Evolutionary conservation across 805 yeast genomes (phyloP).

Genomic region (Hanseniaspora lindneri): DNA sequence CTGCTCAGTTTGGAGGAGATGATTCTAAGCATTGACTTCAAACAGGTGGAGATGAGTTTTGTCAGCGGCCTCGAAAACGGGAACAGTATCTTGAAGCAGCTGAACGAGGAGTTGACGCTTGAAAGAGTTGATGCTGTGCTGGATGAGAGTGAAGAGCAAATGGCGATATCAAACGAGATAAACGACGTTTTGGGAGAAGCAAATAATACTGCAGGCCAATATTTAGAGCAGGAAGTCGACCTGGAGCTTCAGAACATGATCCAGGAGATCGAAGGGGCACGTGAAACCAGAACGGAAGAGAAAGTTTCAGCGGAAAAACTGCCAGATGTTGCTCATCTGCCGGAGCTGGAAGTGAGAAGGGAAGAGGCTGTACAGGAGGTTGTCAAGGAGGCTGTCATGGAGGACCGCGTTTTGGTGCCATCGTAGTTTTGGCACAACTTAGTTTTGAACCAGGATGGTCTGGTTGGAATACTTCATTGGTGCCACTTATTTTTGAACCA

Average conservation of each 20-base stretch:
- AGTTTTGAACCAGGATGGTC: too few species aligned
- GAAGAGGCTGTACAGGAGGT: too few species aligned
- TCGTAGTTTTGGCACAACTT: too few species aligned
- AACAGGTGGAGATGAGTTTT: slow-evolving; percentile 77
- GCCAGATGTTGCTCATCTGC: slow-evolving; percentile 11
- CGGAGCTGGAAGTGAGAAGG: neutral
- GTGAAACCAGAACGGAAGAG: neutral
- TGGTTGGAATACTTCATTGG: too few species aligned
- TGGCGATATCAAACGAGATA: slow-evolving; percentile 64
- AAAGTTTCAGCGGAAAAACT: neutral
- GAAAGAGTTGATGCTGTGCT: slow-evolving; percentile 69
- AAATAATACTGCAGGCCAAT: slow-evolving; percentile 58
- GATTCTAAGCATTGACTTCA: slow-evolving; percentile 74
- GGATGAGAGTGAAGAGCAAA: slow-evolving; percentile 77
- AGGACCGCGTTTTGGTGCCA: slow-evolving; percentile 6
- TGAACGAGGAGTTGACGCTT: slow-evolving; percentile 66
- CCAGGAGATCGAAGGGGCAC: neutral
- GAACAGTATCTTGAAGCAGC: slow-evolving; percentile 55
- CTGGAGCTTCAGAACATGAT: slow-evolving; percentile 21
- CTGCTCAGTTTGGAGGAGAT: slow-evolving; percentile 67
- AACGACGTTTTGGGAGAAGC: slow-evolving; percentile 38
- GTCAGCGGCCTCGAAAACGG: slow-evolving; percentile 72
- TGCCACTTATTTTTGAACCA: too few species aligned
- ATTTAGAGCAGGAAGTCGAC: slow-evolving; percentile 39
- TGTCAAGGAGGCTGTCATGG: too few species aligned